These are phyloP conservation scores for Suillus alpinus DNA, from an alignment of 768 basidiomycete genomes.

Conservation along the genomic window DNA sequence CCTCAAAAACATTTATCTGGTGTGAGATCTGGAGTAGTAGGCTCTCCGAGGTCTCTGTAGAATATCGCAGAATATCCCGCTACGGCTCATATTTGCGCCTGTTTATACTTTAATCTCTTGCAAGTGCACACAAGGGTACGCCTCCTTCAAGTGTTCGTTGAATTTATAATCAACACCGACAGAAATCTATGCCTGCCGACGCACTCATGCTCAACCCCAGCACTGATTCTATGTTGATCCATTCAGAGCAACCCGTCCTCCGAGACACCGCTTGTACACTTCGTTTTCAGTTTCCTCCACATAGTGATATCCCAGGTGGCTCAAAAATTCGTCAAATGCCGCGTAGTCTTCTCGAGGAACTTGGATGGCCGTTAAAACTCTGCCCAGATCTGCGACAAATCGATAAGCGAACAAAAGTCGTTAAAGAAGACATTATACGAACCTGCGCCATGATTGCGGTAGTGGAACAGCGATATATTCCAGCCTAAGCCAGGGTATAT, in stretches of 20 bases:
- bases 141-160: background rate
- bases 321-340: conserved; percentile 73
- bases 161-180: background rate
- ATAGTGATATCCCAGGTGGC: conserved; percentile 79
- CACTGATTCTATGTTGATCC: background rate
- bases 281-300: conserved; percentile 92
- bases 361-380: conserved; percentile 90
- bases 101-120: background rate
- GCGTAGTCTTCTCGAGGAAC: conserved; percentile 68
- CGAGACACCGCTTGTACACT: conserved; percentile 75
- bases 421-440: conserved; percentile 25
- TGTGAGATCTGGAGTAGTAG: background rate
- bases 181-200: background rate
- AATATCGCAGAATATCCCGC: background rate
- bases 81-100: background rate
- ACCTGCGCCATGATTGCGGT: conserved; percentile 97
- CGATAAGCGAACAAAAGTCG: conserved; percentile 1
- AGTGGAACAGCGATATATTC: conserved; percentile 98
- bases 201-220: background rate
- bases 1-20: background rate
- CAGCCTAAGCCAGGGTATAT: conserved; percentile 66
- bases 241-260: conserved; percentile 13
- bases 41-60: background rate
- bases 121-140: background rate
- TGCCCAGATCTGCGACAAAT: conserved; percentile 73